phyloP scores from a whole-genome alignment of 768 basidiomycete genomes.

The Xerocomellus chrysenteron region DNA sequence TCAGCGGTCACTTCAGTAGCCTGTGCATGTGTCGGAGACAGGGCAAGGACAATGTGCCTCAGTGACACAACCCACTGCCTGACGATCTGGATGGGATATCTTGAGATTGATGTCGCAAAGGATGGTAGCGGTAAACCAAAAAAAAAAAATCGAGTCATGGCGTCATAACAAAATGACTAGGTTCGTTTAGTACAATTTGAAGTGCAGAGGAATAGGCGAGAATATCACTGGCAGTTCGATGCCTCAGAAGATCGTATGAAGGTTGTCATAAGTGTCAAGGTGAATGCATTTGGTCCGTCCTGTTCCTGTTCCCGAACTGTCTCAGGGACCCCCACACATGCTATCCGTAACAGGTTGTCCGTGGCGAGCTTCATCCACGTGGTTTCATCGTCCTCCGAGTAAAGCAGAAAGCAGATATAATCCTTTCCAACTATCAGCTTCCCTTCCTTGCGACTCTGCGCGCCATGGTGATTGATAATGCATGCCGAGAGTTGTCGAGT shows the following conservation, averaged over 20 bases:
- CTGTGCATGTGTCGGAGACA: too few relatives aligned
- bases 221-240: too few relatives aligned
- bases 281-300: neutral
- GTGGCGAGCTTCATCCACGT: slow-evolving; percentile 6
- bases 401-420: slow-evolving; percentile 6
- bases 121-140: too few relatives aligned
- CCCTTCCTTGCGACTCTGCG: neutral
- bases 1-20: too few relatives aligned
- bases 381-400: neutral
- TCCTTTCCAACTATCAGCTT: neutral
- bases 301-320: too few relatives aligned
- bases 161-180: too few relatives aligned
- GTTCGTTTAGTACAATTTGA: too few relatives aligned
- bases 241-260: neutral
- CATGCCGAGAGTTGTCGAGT: slow-evolving; percentile 3
- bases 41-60: too few relatives aligned
- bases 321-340: neutral
- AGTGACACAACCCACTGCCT: too few relatives aligned
- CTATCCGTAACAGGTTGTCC: slow-evolving; percentile 6
- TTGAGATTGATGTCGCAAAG: too few relatives aligned
- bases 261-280: neutral
- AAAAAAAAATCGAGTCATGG: too few relatives aligned
- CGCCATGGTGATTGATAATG: slow-evolving; percentile 2
- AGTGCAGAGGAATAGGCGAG: neutral
- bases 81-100: too few relatives aligned